Conservation (phyloP, 352 stramenopile genomes). For the Globisporangium parvum region DNA sequence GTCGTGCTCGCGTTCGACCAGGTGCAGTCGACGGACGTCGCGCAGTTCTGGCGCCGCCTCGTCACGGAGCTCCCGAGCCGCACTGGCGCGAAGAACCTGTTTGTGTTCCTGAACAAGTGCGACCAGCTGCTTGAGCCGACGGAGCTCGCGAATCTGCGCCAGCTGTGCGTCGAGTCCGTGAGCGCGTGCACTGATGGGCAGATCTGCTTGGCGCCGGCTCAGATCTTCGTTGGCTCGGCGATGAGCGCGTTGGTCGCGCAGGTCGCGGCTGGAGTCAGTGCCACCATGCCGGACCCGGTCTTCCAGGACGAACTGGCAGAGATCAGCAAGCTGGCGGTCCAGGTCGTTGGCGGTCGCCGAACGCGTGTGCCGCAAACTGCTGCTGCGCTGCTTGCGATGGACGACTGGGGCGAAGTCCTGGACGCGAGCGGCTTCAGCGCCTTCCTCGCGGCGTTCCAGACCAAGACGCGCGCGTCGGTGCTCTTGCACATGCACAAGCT, state of each 20-base stretch:
- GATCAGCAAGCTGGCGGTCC: background rate
- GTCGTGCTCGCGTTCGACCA: background rate
- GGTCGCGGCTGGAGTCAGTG: background rate
- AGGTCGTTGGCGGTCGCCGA: background rate
- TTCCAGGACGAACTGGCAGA: background rate
- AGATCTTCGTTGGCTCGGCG: background rate
- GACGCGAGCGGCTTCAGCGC: background rate
- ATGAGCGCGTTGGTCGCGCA: background rate
- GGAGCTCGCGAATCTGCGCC: background rate
- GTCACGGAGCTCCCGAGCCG: background rate
- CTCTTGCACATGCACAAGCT: background rate
- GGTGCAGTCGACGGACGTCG: background rate
- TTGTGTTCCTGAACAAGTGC: conserved; percentile 3
- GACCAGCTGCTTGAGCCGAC: background rate
- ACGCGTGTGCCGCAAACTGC: background rate
- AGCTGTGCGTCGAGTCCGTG: background rate
- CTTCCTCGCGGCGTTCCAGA: background rate
- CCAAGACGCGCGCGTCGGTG: background rate
- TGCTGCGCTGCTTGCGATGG: background rate
- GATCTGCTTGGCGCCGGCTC: background rate
- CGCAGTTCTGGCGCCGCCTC: background rate
- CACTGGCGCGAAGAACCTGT: background rate
- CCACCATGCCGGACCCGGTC: background rate
- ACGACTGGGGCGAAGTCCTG: conserved; percentile 1
- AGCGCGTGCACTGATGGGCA: background rate